These are phyloP conservation scores for Phytopythium helicoides DNA, from an alignment of 352 stramenopile species.

Conservation along the genomic window DNA sequence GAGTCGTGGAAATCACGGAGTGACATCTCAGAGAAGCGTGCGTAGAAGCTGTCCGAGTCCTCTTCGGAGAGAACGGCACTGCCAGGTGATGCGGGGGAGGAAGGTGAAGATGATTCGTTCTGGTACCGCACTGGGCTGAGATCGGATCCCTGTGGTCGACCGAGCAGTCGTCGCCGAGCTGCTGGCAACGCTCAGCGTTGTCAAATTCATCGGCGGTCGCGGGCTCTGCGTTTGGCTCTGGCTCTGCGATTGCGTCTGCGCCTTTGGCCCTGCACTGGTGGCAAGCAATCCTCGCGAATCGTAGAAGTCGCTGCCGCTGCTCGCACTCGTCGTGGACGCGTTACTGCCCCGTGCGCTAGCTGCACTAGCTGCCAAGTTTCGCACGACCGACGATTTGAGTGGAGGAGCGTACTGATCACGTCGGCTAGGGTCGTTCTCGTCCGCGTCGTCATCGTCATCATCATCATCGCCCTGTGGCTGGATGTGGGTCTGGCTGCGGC, in stretches of 20 bases:
- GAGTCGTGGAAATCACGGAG: slow-evolving; percentile 68
- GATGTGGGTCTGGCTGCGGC: slow-evolving; percentile 3
- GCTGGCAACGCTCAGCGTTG: slow-evolving; percentile 18
- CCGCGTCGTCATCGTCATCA: slow-evolving; percentile 10
- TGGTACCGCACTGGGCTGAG: neutral
- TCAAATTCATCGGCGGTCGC: slow-evolving; percentile 29
- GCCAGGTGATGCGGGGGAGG: slow-evolving; percentile 35
- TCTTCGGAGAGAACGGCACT: slow-evolving; percentile 22
- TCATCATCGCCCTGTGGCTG: slow-evolving; percentile 26
- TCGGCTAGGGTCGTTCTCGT: neutral
- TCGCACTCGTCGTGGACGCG: slow-evolving; percentile 16
- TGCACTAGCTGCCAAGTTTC: slow-evolving; percentile 26
- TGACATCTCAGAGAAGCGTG: slow-evolving; percentile 47
- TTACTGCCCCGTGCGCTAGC: too few species aligned
- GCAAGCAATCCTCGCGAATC: slow-evolving; percentile 32
- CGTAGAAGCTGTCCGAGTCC: slow-evolving; percentile 40
- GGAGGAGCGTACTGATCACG: neutral
- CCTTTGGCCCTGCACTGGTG: too few species aligned
- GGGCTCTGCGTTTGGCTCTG: too few species aligned
- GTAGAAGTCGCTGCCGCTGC: slow-evolving; percentile 29
- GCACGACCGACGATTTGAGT: too few species aligned
- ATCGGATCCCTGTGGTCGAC: slow-evolving; percentile 9
- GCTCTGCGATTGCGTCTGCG: too few species aligned
- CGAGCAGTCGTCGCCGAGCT: slow-evolving; percentile 8
- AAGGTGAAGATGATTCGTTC: slow-evolving; percentile 5